Evolutionary conservation across 1,139 yeast species (phyloP), one percentile per base, ranked within the genome.

Genomic region (Kodamaea plutei): DNA sequence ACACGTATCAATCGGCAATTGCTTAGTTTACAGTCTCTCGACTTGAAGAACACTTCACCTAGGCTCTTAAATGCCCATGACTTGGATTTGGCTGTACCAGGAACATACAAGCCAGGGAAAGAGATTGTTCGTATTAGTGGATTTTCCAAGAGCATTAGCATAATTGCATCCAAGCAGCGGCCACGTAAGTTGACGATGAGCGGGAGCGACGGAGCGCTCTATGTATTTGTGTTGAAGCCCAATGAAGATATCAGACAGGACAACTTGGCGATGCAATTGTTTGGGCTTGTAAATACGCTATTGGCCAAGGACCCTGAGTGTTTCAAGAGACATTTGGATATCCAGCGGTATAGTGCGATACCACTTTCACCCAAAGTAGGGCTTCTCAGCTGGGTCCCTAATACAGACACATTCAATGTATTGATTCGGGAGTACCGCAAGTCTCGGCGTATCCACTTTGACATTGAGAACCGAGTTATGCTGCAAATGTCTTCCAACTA

Each of bases 361-460:
- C 98, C 99, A 7, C 62, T 91, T 30, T 88, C 97, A 2, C 99
- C 98, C 14, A 88, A 87, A 50, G 88, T 95, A n/a, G 99, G 99
- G 40, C 61, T 93, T 31, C 61, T 91, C 27, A 95, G 97, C 0
- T 91, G 97, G 97, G 98, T 93, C 18, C 91, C 95, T 6, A 89
- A 91, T 50, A 83, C 95, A 50, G 98, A 93, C 50, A 91, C 99
- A 0, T 83, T 91, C 76, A 97, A 91, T 58, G 89, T 83, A 3
- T 67, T 91, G 39, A 91, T 91, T 33, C 74, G 89, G 39, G 97
- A 89, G 46, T 88, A 89, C 52, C 76, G 99, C 47, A 97, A 89
- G 44, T 80, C 89, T 8, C 75, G 96, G 38, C 89, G 88, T 64
- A 84, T 89, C 30, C 70, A 89, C 42, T 65, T 91, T 43, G 89